phyloP scores from a whole-genome alignment of 208 protist genomes.

The Crithidia brevicula region DNA sequence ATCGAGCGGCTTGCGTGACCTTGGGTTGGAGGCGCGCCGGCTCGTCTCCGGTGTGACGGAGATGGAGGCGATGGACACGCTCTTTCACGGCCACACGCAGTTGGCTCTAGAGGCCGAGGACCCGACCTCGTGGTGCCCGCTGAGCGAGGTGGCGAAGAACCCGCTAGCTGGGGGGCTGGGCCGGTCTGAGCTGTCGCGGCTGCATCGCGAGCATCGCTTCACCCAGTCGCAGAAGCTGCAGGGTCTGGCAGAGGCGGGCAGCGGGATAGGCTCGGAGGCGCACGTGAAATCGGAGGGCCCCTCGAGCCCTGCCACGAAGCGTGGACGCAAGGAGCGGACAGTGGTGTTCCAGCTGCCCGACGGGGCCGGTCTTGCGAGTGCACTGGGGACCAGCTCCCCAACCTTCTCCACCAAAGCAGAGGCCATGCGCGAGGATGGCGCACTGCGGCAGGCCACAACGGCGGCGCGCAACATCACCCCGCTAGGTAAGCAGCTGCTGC shows the following conservation, averaged over 20 bases:
- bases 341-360: constrained; percentile 68
- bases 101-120: constrained; percentile 84
- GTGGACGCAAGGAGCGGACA: constrained; percentile 58
- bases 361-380: neutral
- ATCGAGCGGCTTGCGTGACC: constrained; percentile 23
- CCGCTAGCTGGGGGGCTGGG: constrained; percentile 26
- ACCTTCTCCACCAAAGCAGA: constrained; percentile 14
- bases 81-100: constrained; percentile 46
- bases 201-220: constrained; percentile 74
- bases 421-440: constrained; percentile 28
- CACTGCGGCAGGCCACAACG: constrained; percentile 73
- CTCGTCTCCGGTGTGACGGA: constrained; percentile 69
- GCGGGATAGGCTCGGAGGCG: neutral
- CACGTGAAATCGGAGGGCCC: neutral
- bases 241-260: neutral
- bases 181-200: constrained; percentile 54
- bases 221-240: constrained; percentile 19
- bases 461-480: constrained; percentile 66
- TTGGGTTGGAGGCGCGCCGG: constrained; percentile 45
- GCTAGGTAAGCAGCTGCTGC: constrained; percentile 77
- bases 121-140: constrained; percentile 72
- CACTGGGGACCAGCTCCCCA: neutral
- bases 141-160: constrained; percentile 49
- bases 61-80: constrained; percentile 66
- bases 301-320: constrained; percentile 33